These are phyloP conservation scores for Nelumbo lutea DNA, from an alignment of 164 flowering plant species.

Conservation along the genomic window DNA sequence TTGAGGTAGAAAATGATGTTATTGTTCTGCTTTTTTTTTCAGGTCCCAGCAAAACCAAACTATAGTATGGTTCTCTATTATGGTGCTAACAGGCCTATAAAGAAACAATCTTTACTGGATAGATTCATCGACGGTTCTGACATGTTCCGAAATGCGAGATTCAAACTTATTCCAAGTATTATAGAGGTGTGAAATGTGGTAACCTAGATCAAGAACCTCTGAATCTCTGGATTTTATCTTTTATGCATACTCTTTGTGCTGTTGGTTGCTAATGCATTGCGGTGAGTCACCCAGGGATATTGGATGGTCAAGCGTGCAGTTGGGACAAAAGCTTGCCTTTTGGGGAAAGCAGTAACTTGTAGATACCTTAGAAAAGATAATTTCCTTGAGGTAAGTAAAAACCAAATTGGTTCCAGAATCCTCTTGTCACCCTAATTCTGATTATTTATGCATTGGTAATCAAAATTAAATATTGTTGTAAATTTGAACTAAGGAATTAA, in stretches of 20 bases:
- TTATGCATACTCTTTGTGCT: conserved; percentile 2
- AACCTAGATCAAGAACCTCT: background rate
- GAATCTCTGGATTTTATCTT: background rate
- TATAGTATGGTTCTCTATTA: conserved; percentile 82
- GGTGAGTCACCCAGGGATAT: conserved; percentile 52
- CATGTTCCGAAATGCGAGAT: conserved; percentile 74
- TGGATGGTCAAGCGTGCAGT: conserved; percentile 99
- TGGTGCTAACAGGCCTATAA: conserved; percentile 80
- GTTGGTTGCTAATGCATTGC: conserved; percentile 12
- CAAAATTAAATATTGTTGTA: background rate
- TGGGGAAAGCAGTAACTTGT: conserved; percentile 96
- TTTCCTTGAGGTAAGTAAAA: conserved; percentile 67
- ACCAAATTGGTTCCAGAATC: background rate
- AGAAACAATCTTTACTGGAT: conserved; percentile 59
- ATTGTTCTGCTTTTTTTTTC: conserved; percentile 20
- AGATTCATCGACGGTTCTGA: conserved; percentile 83
- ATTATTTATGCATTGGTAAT: background rate
- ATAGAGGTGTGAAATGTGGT: conserved; percentile 53
- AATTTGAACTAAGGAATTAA: background rate
- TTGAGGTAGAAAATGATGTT: background rate
- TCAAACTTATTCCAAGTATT: conserved; percentile 92
- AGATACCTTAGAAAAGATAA: conserved; percentile 79
- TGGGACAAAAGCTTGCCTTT: conserved; percentile 90
- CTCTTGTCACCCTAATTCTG: background rate
- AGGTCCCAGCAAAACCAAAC: conserved; percentile 94